A percentile compares a stretch with the other conserved stretches of the same genome.
Conservation (phyloP, 176 grass and related monocot species). For the Olyra latifolia region DNA sequence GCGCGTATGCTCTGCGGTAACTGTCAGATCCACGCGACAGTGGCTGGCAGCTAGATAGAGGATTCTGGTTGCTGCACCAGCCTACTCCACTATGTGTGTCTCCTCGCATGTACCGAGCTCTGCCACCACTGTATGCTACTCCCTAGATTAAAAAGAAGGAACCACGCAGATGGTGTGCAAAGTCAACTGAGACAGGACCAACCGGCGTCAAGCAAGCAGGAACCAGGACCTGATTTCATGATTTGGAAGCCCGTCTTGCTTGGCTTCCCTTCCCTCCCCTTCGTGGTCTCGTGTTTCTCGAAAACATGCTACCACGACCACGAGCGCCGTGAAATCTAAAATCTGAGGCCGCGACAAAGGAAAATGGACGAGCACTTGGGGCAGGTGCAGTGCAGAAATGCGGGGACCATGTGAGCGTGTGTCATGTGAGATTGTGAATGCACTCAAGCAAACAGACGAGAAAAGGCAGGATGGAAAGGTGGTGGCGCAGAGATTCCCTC, state of each 20-base stretch:
- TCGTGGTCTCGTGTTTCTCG: background rate
- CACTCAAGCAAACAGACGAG: too few relatives aligned
- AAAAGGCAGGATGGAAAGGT: background rate
- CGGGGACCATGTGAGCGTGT: background rate
- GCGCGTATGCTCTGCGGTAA: too few relatives aligned
- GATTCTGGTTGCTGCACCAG: too few relatives aligned
- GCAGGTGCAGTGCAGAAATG: background rate
- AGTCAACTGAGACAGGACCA: slow-evolving; percentile 6
- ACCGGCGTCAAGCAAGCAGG: background rate
- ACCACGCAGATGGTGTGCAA: background rate
- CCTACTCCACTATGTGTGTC: too few relatives aligned
- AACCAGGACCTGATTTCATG: background rate
- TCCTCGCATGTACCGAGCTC: too few relatives aligned
- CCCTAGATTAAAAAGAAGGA: too few relatives aligned
- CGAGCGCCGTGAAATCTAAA: too few relatives aligned
- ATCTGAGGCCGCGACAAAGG: background rate
- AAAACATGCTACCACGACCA: background rate
- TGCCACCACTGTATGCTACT: too few relatives aligned
- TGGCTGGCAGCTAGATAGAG: too few relatives aligned
- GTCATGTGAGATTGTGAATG: too few relatives aligned
- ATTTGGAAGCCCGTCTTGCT: background rate
- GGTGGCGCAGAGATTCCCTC: slow-evolving; percentile 28
- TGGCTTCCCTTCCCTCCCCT: too few relatives aligned
- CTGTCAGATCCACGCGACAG: too few relatives aligned
- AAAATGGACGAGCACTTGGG: background rate